Evolutionary conservation across 495 filamentous ascomycete genomes (phyloP), one percentile per base, ranked within the genome.

Genomic region (Penicillium samsonianum): DNA sequence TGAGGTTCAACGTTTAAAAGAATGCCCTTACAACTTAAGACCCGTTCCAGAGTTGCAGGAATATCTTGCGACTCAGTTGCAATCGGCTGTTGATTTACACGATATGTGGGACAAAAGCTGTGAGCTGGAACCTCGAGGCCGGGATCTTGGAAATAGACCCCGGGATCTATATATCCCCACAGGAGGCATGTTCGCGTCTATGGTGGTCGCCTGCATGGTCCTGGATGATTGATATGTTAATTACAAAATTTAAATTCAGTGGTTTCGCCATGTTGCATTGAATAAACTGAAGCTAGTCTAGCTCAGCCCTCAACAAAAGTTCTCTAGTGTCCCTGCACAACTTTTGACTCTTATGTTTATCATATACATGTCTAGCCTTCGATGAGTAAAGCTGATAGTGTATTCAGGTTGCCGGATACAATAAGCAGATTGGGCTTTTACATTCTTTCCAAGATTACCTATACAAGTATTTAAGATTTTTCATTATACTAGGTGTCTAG

Each of bases 51-150:
- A 96, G 68, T 78, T 97, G 62, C 92, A 96, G 70, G 91, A 96
- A 51, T 96, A 92, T 72, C 92, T 97, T 48, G 73, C 92, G 40
- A 85, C 80, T 53, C 90, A 90, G 65, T 89, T 98, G 85, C 85
- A 91, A 71, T 83, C 83, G 2, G 90, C 93, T 2, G 84, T 84
- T 20, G 91, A 96, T 64, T 84, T 96, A 55, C 88, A 93, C 66
- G 90, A 95, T 70, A 91, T 96, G 90, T 97, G 95, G 73, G 89
- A 95, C 65, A 86, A 87, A 77, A 93, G 90, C 62, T 78, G 96
- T 73, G 74, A 81, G 58, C 83, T 97, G 26, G 92, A 97, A 74
- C 91, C 93, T 28, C 80, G 90, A 58, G 91, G 94, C 71, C 79
- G 91, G 59, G 91, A 92, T 14, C 47, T 50, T 70, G 93, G 95